phyloP scores from a whole-genome alignment of 768 basidiomycete genomes.

The Udeniomyces megalosporus region DNA sequence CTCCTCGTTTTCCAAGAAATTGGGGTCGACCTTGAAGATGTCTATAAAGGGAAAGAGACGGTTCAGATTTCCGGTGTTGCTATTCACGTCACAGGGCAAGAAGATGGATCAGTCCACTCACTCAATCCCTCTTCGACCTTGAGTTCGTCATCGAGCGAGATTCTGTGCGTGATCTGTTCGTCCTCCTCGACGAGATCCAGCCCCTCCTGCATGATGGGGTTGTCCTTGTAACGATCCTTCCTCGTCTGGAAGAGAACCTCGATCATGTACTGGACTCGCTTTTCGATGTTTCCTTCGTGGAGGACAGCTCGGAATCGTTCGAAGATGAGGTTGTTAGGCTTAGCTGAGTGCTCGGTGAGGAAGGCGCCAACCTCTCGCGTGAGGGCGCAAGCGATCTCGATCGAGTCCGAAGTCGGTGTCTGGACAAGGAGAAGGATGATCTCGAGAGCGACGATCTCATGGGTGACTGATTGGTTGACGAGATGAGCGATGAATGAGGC shows the following conservation, averaged over 20 bases:
- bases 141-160: slow-evolving; percentile 80
- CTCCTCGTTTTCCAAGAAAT: slow-evolving; percentile 78
- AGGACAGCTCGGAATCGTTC: slow-evolving; percentile 94
- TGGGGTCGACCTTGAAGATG: slow-evolving; percentile 85
- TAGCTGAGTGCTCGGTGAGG: slow-evolving; percentile 80
- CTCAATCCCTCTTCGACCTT: slow-evolving; percentile 88
- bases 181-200: slow-evolving; percentile 95
- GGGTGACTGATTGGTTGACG: slow-evolving; percentile 82
- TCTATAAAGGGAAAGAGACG: slow-evolving; percentile 36
- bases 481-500: slow-evolving; percentile 75
- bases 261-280: slow-evolving; percentile 98
- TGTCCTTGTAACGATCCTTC: slow-evolving; percentile 99
- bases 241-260: slow-evolving; percentile 98
- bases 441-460: slow-evolving; percentile 85
- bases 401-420: slow-evolving; percentile 88
- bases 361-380: slow-evolving; percentile 95
- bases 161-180: slow-evolving; percentile 89
- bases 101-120: slow-evolving; percentile 33
- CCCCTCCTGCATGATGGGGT: slow-evolving; percentile 83
- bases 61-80: too few species aligned
- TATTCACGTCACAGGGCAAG: neutral
- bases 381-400: slow-evolving; percentile 95
- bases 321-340: slow-evolving; percentile 84
- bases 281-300: slow-evolving; percentile 86
- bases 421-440: slow-evolving; percentile 91